Percentiles rank a stretch among this genome's conserved stretches.
Evolutionary conservation across 352 stramenopile species (phyloP).

Genomic region (Phytophthora pisi): DNA sequence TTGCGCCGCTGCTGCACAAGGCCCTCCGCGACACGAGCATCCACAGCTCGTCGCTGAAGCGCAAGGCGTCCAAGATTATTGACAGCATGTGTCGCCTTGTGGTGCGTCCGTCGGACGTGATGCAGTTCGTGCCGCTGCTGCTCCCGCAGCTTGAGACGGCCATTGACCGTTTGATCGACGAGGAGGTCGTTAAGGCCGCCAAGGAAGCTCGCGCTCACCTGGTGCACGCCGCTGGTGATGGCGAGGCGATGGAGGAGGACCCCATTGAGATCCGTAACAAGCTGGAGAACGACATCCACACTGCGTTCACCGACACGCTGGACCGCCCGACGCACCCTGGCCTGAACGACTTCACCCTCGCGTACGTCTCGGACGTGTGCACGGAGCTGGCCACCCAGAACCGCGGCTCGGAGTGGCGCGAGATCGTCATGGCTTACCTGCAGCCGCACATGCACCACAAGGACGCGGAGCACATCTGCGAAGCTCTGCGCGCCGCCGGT

Average conservation of each 20-base stretch:
- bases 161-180: slow-evolving; percentile 91
- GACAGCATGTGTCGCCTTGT: slow-evolving; percentile 94
- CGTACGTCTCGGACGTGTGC: slow-evolving; percentile 71
- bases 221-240: slow-evolving; percentile 62
- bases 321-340: slow-evolving; percentile 54
- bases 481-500: slow-evolving; percentile 55
- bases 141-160: slow-evolving; percentile 93
- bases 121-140: slow-evolving; percentile 92
- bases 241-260: slow-evolving; percentile 54
- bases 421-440: slow-evolving; percentile 59
- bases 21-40: slow-evolving; percentile 92
- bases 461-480: slow-evolving; percentile 56
- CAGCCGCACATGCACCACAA: slow-evolving; percentile 59
- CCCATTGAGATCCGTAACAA: slow-evolving; percentile 62
- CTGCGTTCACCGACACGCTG: slow-evolving; percentile 49
- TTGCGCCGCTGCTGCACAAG: slow-evolving; percentile 91
- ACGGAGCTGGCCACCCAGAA: slow-evolving; percentile 64
- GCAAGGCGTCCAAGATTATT: slow-evolving; percentile 92
- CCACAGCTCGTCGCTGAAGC: slow-evolving; percentile 92
- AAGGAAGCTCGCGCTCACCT: slow-evolving; percentile 65
- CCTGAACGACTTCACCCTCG: slow-evolving; percentile 56
- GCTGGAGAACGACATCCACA: slow-evolving; percentile 52
- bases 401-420: slow-evolving; percentile 60
- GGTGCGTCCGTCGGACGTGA: slow-evolving; percentile 85
- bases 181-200: slow-evolving; percentile 85